A percentile compares a stretch with the other conserved stretches of the same genome.
Evolutionary conservation across 441 rosid genomes (phyloP).

Genomic region (Manihot esculenta): DNA sequence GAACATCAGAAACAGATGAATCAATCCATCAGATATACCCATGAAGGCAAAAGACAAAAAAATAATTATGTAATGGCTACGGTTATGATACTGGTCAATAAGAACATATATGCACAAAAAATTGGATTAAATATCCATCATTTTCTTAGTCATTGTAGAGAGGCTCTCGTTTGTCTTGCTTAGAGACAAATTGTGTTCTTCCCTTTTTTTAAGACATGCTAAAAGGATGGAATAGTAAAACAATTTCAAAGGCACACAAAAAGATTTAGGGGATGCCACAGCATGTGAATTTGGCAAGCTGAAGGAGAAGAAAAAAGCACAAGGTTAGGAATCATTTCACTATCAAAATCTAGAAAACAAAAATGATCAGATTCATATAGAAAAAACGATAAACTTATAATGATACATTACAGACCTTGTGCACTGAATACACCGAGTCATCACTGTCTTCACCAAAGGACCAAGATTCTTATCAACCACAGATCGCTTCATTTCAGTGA

Average conservation of each 20-base stretch:
- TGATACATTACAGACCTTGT: conserved; percentile 61
- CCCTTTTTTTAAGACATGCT: not conserved
- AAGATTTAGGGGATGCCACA: not conserved
- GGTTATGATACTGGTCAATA: not conserved
- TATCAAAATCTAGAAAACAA: not conserved
- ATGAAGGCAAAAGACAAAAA: not conserved
- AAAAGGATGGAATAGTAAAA: not conserved
- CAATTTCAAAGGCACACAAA: not conserved
- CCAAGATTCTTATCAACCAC: conserved; percentile 98
- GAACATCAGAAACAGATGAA: not conserved
- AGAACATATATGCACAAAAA: not conserved
- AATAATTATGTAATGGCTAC: not conserved
- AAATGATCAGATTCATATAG: not conserved
- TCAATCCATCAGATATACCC: not conserved
- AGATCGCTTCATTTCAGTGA: conserved; percentile 91
- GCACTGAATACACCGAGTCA: conserved; percentile 99
- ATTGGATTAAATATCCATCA: not conserved
- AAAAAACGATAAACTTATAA: not conserved
- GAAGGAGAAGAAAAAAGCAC: not conserved
- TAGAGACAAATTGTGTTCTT: not conserved
- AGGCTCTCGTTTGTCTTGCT: not conserved
- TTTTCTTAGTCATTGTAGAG: not conserved
- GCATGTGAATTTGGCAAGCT: not conserved
- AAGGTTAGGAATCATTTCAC: not conserved
- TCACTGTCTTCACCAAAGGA: conserved; percentile 95